Base-by-base conservation (phyloP, 805 yeast species). In the Metschnikowia chrysomelidarum region DNA sequence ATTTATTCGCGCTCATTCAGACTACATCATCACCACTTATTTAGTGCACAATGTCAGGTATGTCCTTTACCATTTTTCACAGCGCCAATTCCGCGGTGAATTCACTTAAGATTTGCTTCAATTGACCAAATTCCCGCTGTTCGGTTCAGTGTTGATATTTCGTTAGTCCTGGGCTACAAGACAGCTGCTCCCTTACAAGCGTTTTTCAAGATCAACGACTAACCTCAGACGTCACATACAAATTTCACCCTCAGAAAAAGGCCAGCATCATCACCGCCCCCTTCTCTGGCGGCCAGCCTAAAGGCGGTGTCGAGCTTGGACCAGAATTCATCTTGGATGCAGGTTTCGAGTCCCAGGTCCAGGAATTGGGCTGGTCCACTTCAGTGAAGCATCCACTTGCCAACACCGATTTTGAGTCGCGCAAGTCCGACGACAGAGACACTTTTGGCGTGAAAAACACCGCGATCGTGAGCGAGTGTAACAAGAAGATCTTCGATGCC, bases 251-350 rank as follows among this genome's bases (percentile, higher is more conserved):
- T 31, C 54, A 67, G 31, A 77, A 70, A 50, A 67, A 75, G 34
- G 75, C 80, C 23, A 74, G 87, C n/a, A 67, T 91, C 35, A 76
- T 93, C 41, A 70, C 81, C 13, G 97, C 96, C 0, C 98, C 98
- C 34, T 93, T 91, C 62, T 78, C 88, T 23, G 98, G 97, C 16
- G 98, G 98, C 43, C 98, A 91, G 61, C 89, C 87, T 25, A 86
- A 87, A 55, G 75, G 80, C 16, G 98, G 98, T 45, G 97, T 91
- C 24, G 98, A 91, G 55, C 73, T 78, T 32, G 98, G 97, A 22
- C 98, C 98, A n/a, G 75, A 79, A 41, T 82, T 77, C 59, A 67
- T 91, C 46, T 59, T 88, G 30, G 73, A 82, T 43, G 75, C 77
- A 35, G 96, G 96, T 4, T 68, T 91, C 40, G 67, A 75, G 42